Evolutionary conservation across 73 alveolate species (phyloP).

Genomic region (Symbiodinium natans): DNA sequence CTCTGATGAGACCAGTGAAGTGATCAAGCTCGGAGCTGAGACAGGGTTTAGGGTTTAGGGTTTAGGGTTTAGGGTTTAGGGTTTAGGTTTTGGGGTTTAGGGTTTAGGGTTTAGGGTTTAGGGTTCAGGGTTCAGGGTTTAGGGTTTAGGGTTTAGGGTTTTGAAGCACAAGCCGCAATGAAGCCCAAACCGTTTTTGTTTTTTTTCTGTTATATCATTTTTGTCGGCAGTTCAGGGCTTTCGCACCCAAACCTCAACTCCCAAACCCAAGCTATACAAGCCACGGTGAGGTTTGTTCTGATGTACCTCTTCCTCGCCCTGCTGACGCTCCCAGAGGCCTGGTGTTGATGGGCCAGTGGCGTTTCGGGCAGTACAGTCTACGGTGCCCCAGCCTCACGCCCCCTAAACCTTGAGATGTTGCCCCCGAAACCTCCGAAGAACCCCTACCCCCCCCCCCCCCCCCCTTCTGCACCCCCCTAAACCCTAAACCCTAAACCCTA

Average conservation of each 20-base stretch:
- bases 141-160: neutral
- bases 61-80: neutral
- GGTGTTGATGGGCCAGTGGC: neutral
- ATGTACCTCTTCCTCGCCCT: conserved; percentile 70
- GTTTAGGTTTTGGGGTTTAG: too few species aligned
- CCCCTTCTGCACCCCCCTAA: neutral
- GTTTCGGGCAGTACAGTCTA: neutral
- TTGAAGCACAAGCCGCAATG: too few species aligned
- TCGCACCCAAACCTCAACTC: too few species aligned
- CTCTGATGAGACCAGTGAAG: conserved; percentile 57
- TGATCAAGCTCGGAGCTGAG: conserved; percentile 8
- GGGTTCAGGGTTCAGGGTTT: neutral
- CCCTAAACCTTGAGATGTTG: neutral
- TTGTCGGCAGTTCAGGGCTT: neutral
- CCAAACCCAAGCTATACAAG: too few species aligned
- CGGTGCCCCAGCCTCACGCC: too few species aligned
- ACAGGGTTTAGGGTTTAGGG: neutral
- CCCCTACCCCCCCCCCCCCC: neutral
- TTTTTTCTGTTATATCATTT: too few species aligned
- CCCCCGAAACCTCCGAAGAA: neutral
- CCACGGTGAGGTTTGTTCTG: conserved; percentile 44
- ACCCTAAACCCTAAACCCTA: neutral
- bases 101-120: neutral
- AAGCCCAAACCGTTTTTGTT: neutral
- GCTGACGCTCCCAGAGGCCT: conserved; percentile 60